These are phyloP conservation scores for Aurifilum marmelostoma DNA, from an alignment of 2,329 filamentous ascomycete genomes.

Conservation along the genomic window DNA sequence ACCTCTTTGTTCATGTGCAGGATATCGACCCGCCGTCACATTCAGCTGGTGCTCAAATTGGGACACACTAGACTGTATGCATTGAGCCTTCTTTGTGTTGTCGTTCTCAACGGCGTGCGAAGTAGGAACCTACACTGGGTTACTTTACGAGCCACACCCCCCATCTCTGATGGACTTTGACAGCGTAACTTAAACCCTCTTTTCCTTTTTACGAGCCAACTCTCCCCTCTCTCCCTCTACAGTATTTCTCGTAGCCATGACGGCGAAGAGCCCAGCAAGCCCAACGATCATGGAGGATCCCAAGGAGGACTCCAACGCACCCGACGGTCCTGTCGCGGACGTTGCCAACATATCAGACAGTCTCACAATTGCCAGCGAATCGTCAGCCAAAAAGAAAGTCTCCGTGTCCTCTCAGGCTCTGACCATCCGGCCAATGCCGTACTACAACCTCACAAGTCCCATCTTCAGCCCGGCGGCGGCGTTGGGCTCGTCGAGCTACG, in stretches of 20 bases:
- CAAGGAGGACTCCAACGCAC: not conserved
- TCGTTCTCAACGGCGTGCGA: not conserved
- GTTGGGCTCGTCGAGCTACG: constrained; percentile 47
- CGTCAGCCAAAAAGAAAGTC: not conserved
- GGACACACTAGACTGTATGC: constrained; percentile 24
- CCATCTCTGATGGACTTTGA: not conserved
- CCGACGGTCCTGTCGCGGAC: not conserved
- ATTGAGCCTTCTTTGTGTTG: constrained; percentile 21
- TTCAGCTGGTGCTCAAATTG: constrained; percentile 6
- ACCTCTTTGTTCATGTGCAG: not conserved
- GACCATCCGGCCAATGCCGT: constrained; percentile 8
- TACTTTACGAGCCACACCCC: not conserved
- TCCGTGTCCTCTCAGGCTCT: not conserved
- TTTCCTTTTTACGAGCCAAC: not conserved
- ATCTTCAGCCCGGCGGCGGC: constrained; percentile 45
- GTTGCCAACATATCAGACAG: not conserved
- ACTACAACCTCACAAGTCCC: constrained; percentile 15
- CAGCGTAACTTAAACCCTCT: not conserved
- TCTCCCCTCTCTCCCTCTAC: not conserved
- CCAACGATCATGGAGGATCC: constrained; percentile 4
- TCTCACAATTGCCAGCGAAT: not conserved
- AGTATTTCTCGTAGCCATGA: not conserved
- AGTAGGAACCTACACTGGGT: not conserved
- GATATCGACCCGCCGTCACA: not conserved
- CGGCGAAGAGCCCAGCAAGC: constrained; percentile 4